These are phyloP conservation scores for Corymbia maculata DNA, from an alignment of 345 rosid genomes.

Conservation along the genomic window DNA sequence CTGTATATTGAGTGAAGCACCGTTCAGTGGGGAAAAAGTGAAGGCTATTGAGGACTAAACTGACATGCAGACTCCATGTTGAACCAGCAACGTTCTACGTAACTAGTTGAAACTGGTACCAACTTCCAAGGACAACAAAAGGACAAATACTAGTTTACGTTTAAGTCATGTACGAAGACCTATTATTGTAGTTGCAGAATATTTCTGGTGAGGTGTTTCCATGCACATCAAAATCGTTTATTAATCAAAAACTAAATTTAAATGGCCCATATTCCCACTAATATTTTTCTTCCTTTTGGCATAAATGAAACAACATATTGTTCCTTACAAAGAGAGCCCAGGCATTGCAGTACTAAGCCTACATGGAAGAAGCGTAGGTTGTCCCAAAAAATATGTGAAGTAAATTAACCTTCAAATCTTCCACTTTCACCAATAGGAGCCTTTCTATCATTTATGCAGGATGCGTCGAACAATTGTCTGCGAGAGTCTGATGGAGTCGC, in stretches of 20 bases:
- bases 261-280: background rate
- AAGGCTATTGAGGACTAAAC: background rate
- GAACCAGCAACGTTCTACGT: background rate
- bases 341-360: background rate
- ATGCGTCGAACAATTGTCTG: slow-evolving; percentile 44
- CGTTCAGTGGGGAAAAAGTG: background rate
- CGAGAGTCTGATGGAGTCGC: slow-evolving; percentile 29
- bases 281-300: background rate
- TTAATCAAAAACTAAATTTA: background rate
- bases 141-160: background rate
- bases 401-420: slow-evolving; percentile 35
- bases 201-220: background rate
- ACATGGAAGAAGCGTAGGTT: background rate
- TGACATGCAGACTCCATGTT: background rate
- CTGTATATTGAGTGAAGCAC: background rate
- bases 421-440: slow-evolving; percentile 18
- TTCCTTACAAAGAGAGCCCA: background rate
- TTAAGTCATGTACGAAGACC: background rate
- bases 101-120: background rate
- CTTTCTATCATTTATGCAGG: slow-evolving; percentile 22
- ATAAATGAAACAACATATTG: background rate
- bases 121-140: background rate
- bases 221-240: background rate
- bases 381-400: background rate
- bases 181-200: background rate